A percentile compares a stretch with the other conserved stretches of the same genome.
phyloP scores from a whole-genome alignment of 2,329 filamentous ascomycete genomes.

The Colletotrichum agaves region DNA sequence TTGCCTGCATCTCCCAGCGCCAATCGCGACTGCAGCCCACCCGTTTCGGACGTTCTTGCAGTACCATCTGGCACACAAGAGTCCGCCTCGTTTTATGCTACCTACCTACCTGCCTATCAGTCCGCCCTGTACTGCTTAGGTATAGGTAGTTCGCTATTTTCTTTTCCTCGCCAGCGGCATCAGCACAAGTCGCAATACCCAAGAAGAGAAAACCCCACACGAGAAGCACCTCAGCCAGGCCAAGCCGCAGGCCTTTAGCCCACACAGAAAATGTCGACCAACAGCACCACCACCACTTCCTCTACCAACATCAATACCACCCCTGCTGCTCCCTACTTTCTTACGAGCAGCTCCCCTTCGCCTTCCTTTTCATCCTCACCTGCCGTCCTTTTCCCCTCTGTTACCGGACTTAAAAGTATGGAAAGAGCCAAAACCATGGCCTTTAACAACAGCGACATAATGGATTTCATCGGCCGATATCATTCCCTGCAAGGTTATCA shows the following conservation, averaged over 20 bases:
- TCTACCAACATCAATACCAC: conserved; percentile 23
- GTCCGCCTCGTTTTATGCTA: not conserved
- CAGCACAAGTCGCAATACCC: not conserved
- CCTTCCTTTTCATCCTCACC: conserved; percentile 11
- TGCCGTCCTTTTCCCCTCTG: conserved; percentile 21
- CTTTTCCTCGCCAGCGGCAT: not conserved
- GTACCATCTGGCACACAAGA: not conserved
- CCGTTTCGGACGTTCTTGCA: conserved; percentile 15
- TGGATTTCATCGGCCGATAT: conserved; percentile 61
- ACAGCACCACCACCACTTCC: conserved; percentile 16
- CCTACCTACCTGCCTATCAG: not conserved
- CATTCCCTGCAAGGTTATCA: conserved; percentile 54
- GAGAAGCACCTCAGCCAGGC: not conserved
- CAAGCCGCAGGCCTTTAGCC: not conserved
- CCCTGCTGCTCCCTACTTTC: conserved; percentile 29
- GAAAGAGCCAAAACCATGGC: conserved; percentile 41
- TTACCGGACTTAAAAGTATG: conserved; percentile 12
- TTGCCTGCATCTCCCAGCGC: conserved; percentile 8
- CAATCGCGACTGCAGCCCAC: conserved; percentile 30
- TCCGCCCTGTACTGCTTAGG: not conserved
- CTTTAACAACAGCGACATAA: conserved; percentile 44
- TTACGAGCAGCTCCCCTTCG: conserved; percentile 14
- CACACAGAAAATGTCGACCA: conserved; percentile 2
- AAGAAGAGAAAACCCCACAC: no score
- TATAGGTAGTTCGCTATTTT: not conserved